Evolutionary conservation across 352 stramenopile species (phyloP), one percentile per base, ranked within the genome.

Genomic region (Phytopythium vexans): DNA sequence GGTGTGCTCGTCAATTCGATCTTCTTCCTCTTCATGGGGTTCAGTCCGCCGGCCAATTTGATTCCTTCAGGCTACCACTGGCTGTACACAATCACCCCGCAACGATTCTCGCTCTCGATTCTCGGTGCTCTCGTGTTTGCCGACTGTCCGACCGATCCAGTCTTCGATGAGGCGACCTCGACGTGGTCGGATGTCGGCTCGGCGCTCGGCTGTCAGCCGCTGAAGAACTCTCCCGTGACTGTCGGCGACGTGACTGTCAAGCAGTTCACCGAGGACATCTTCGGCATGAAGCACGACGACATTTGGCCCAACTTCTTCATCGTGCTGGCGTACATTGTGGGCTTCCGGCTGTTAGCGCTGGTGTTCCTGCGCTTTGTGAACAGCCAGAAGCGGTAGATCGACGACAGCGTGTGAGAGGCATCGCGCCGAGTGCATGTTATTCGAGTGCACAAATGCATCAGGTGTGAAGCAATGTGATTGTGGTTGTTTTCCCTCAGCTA

Each of bases 201-300:
- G 2, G 35, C 78, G 27, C 34, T 85, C 11, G 70, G 57, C 3
- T 83, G 74, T 32, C 56, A 79, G 14, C 51, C 56, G 0, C 54
- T 86, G 45, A 41, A 56, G 40, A 66, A 77, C 21, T 38, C 64
- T 3, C 72, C 72, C 2, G 50, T 64, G 3, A 64, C 52, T 12
- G 57, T 66, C 14, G 54, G 50, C n/a, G 44, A 58, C 16, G 54
- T 73, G 45, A 83, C 62, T 8, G 72, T 86, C 9, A 75, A 82
- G 49, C 37, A 75, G 56, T 86, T 70, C 43, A 56, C 69, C 0
- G 67, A 82, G 37, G 41, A 50, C 27, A 63, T 75, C 2, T 86
- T 82, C 31, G 53, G 64, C 9, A 80, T 83, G 56, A 69, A 81
- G 46, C 64, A 81, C 62, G 57, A 80, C 45, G 63, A 86, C 16